phyloP scores from a whole-genome alignment of 164 flowering plant species.

The Macadamia tetraphylla region DNA sequence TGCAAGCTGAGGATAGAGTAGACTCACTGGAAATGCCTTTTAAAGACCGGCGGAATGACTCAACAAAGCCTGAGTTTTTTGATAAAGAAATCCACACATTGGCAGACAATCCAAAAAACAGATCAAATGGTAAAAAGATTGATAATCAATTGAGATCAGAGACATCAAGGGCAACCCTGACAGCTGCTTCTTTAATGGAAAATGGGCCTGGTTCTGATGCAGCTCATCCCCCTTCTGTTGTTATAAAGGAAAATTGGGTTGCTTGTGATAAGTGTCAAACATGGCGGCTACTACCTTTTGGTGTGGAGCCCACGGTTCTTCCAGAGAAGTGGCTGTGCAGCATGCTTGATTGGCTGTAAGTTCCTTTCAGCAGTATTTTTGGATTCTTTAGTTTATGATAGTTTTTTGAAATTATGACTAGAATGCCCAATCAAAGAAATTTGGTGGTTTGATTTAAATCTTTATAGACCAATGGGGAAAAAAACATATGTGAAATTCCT shows the following conservation, averaged over 20 bases:
- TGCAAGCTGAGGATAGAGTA: not conserved
- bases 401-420: not conserved
- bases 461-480: too few species aligned
- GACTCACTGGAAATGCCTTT: not conserved
- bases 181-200: slow-evolving; percentile 16
- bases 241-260: slow-evolving; percentile 70
- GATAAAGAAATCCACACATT: slow-evolving; percentile 23
- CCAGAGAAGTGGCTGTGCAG: slow-evolving; percentile 94
- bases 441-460: not conserved
- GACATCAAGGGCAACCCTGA: slow-evolving; percentile 15
- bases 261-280: slow-evolving; percentile 73
- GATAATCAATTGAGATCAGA: slow-evolving; percentile 24
- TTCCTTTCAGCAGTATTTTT: slow-evolving; percentile 15
- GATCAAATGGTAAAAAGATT: slow-evolving; percentile 25
- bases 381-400: not conserved
- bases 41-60: slow-evolving; percentile 28
- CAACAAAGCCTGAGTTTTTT: slow-evolving; percentile 19
- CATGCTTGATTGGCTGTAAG: slow-evolving; percentile 98
- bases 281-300: slow-evolving; percentile 91
- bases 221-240: slow-evolving; percentile 28
- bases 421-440: not conserved
- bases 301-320: slow-evolving; percentile 46
- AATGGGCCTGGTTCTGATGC: slow-evolving; percentile 33
- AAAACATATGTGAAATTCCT: too few species aligned
- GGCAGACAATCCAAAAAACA: slow-evolving; percentile 28